Base-by-base conservation (phyloP, 1,284 basidiomycete species). In the Dichomitus squalens region DNA sequence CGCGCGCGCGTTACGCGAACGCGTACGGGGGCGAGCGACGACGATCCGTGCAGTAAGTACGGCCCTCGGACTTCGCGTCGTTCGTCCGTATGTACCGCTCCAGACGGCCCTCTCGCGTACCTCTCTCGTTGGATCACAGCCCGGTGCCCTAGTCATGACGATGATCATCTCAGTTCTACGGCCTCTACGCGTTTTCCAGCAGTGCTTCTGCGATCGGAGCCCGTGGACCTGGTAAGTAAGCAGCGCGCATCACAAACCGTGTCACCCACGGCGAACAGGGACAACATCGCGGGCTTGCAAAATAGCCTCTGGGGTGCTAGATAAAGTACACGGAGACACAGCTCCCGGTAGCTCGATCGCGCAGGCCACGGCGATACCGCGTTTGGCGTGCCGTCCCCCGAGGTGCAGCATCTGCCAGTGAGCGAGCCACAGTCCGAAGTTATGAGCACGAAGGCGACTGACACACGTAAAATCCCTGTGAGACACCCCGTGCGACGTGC, bases 251-350 rank as follows among this genome's bases (percentile, higher is more conserved):
- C 29, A 31, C n/a, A 29, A 25, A 25, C 23, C 20, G 43, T 55
- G 54, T 43, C 54, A 40, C 50, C 48, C 49, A 21, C 40, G 33
- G 21, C n/a, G 29, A 14, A 21, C 18, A 5, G 27, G 29, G 44
- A 31, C 48, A 20, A 21, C 40, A 20, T 38, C 54, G 54, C 48
- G 54, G 54, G 40, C 40, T 55, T 55, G 54, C 48, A 55, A 55
- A 49, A 31, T 40, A 41, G 33, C 44, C 44, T 47, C 20, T 29
- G 41, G 25, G 41, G 25, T 33, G 31, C 31, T 6, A 33, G 25
- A 8, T 44, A n/a, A n/a, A n/a, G n/a, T n/a, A n/a, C n/a, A 16
- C 41, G 41, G 29, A n/a, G 31, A 33, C 31, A n/a, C n/a, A n/a
- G 7, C 31, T 33, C 31, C 7, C 31, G 31, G 12, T 33, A 12